Conservation (phyloP, 768 basidiomycete genomes). For the Asterophora lycoperdoides region DNA sequence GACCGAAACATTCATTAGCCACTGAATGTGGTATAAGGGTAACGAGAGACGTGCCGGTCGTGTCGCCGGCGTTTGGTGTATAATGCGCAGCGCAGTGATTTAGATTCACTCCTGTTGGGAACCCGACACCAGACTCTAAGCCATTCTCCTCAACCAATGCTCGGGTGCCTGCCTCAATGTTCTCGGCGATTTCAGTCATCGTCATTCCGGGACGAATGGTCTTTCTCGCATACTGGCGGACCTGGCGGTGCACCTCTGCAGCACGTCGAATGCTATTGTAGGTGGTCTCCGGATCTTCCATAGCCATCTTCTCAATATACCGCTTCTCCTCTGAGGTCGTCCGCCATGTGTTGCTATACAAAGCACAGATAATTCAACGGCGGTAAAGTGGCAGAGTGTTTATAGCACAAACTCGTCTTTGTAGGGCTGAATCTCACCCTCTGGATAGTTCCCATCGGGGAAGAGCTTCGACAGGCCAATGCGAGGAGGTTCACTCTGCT, state of each 20-base stretch:
- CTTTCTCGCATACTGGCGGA: slow-evolving; percentile 76
- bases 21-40: no score
- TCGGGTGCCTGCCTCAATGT: slow-evolving; percentile 89
- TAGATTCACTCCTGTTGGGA: slow-evolving; percentile 91
- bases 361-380: slow-evolving; percentile 2
- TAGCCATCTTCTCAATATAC: slow-evolving; percentile 69
- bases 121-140: slow-evolving; percentile 82
- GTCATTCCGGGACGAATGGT: slow-evolving; percentile 89
- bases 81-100: slow-evolving; percentile 98
- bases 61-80: slow-evolving; percentile 92
- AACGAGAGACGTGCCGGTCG: slow-evolving; percentile 47
- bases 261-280: slow-evolving; percentile 89
- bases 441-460: slow-evolving; percentile 81
- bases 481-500: slow-evolving; percentile 90
- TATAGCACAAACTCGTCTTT: slow-evolving; percentile 72
- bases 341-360: slow-evolving; percentile 77
- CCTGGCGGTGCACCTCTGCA: slow-evolving; percentile 94
- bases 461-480: slow-evolving; percentile 87
- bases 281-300: slow-evolving; percentile 78
- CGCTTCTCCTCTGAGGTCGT: slow-evolving; percentile 89
- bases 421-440: slow-evolving; percentile 90
- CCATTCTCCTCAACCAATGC: slow-evolving; percentile 91
- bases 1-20: neutral
- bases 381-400: neutral
- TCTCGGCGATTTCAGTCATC: slow-evolving; percentile 90